phyloP scores from a whole-genome alignment of 1,139 yeast species.

The Candida sanyaensis region DNA sequence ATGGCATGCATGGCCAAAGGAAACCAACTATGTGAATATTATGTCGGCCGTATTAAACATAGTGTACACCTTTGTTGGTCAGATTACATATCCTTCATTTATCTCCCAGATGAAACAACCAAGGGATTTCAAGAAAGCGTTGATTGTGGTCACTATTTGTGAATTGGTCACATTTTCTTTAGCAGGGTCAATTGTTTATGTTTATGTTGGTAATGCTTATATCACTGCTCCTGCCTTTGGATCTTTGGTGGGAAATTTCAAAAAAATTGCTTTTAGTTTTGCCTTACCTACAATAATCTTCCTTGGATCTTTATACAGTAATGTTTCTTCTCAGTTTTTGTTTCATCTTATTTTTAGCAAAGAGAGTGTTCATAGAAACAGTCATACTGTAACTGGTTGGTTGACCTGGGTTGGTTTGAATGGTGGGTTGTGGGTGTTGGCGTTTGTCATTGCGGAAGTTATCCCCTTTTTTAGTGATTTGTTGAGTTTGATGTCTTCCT shows the following conservation, averaged over 20 bases:
- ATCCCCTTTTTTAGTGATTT: constrained; percentile 64
- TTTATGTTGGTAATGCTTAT: constrained; percentile 56
- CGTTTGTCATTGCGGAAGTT: constrained; percentile 61
- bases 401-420: constrained; percentile 48
- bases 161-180: constrained; percentile 52
- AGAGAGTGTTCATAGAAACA: constrained; percentile 43
- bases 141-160: constrained; percentile 50
- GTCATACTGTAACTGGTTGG: constrained; percentile 57
- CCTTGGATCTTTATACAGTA: constrained; percentile 56
- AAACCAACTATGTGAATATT: constrained; percentile 53
- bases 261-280: constrained; percentile 59
- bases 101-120: constrained; percentile 63
- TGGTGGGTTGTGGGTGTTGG: constrained; percentile 49
- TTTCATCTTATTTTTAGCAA: constrained; percentile 47
- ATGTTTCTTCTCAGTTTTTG: constrained; percentile 54
- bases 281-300: constrained; percentile 61
- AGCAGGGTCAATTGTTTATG: constrained; percentile 59
- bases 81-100: constrained; percentile 62
- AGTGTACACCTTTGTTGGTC: constrained; percentile 65
- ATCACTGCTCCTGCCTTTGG: constrained; percentile 65
- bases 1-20: constrained; percentile 52
- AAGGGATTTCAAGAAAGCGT: constrained; percentile 57
- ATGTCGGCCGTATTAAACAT: constrained; percentile 62
- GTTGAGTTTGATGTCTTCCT: constrained; percentile 60
- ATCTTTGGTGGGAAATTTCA: constrained; percentile 44